Evolutionary conservation across 169 alveolate species (phyloP).

Genomic region (Plasmodium cynomolgi): DNA sequence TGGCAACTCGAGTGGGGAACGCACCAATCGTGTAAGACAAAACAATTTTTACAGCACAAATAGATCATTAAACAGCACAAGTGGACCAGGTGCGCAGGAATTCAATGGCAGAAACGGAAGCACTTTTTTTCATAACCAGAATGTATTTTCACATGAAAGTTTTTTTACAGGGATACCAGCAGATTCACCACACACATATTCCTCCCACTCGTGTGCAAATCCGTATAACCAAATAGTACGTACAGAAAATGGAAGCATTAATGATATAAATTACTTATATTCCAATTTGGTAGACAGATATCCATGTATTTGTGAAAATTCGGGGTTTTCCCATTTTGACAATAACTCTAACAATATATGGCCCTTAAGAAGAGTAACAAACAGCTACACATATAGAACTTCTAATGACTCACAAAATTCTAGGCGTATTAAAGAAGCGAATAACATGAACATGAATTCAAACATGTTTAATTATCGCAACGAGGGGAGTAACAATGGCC

Average conservation of each 20-base stretch:
- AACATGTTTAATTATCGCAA: background rate
- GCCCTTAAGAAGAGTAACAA: slow-evolving; percentile 61
- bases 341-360: slow-evolving; percentile 37
- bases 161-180: background rate
- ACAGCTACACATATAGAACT: background rate
- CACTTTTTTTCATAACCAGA: background rate
- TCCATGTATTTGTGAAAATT: slow-evolving; percentile 42
- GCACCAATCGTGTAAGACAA: background rate
- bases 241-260: background rate
- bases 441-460: background rate
- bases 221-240: background rate
- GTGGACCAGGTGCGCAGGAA: background rate
- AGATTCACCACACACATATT: background rate
- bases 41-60: background rate
- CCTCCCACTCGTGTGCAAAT: background rate
- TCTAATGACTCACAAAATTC: background rate
- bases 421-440: background rate
- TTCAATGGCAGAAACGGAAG: background rate
- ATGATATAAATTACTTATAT: slow-evolving; percentile 38
- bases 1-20: background rate
- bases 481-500: background rate
- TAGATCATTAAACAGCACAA: background rate
- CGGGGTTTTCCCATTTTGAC: slow-evolving; percentile 54
- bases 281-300: slow-evolving; percentile 25
- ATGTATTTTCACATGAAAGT: background rate